Percentiles rank a stretch among this genome's conserved stretches.
These are phyloP conservation scores for Hyaloscypha variabilis DNA, from an alignment of 495 filamentous ascomycete genomes.

Conservation along the genomic window DNA sequence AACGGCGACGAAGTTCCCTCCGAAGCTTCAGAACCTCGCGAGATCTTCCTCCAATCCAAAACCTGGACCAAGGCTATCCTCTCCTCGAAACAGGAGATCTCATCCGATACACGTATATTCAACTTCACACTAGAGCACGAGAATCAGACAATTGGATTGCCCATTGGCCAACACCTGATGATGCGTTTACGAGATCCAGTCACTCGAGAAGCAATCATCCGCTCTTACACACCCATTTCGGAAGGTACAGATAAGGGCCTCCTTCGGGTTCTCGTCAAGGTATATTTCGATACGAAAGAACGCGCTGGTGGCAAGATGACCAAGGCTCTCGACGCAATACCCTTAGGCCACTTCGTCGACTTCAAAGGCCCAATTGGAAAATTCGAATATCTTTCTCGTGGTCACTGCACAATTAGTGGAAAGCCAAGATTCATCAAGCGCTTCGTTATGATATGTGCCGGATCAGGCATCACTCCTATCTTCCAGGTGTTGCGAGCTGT, in stretches of 20 bases:
- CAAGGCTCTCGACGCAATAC: slow-evolving; percentile 72
- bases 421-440: slow-evolving; percentile 59
- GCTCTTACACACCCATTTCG: slow-evolving; percentile 89
- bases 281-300: slow-evolving; percentile 69
- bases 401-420: slow-evolving; percentile 64
- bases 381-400: slow-evolving; percentile 77
- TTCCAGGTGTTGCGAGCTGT: slow-evolving; percentile 86
- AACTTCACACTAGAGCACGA: slow-evolving; percentile 77
- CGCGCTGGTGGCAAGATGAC: slow-evolving; percentile 84
- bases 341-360: slow-evolving; percentile 71
- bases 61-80: slow-evolving; percentile 73
- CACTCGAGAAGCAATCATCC: slow-evolving; percentile 72
- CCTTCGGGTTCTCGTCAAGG: slow-evolving; percentile 79
- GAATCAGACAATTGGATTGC: slow-evolving; percentile 74
- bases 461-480: slow-evolving; percentile 89
- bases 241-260: slow-evolving; percentile 59
- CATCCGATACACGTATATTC: slow-evolving; percentile 83
- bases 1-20: slow-evolving; percentile 26
- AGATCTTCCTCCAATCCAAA: slow-evolving; percentile 70
- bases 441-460: slow-evolving; percentile 90
- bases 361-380: slow-evolving; percentile 93
- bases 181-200: slow-evolving; percentile 75
- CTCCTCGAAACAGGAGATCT: slow-evolving; percentile 64
- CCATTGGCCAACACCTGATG: slow-evolving; percentile 89
- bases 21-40: slow-evolving; percentile 39